Conservation (phyloP, 768 basidiomycete species). For the Psilocybe cubensis region DNA sequence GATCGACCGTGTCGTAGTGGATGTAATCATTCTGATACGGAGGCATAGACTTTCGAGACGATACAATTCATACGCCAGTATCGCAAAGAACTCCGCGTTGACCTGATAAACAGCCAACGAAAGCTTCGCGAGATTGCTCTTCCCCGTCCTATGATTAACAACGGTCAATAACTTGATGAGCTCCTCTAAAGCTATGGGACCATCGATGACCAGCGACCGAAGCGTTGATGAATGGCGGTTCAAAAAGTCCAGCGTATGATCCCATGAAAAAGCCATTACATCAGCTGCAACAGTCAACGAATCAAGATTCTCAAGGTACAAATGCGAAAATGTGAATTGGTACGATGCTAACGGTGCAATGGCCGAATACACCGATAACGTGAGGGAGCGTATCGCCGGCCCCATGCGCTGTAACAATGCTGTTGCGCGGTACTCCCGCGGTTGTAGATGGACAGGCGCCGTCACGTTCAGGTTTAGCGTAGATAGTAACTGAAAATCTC, state of each 20-base stretch:
- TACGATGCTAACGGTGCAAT: not conserved
- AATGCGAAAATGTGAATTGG: not conserved
- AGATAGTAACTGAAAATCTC: not conserved
- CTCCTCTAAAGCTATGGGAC: constrained; percentile 5
- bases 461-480: not conserved
- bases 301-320: not conserved
- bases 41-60: constrained; percentile 10
- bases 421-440: not conserved
- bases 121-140: not conserved
- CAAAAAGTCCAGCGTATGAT: not conserved
- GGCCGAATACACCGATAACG: not conserved
- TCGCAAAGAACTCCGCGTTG: not conserved
- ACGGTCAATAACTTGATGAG: not conserved
- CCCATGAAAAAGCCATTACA: not conserved
- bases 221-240: not conserved
- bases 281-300: constrained; percentile 4
- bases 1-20: not conserved
- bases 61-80: constrained; percentile 2
- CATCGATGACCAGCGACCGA: not conserved
- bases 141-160: not conserved
- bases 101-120: constrained; percentile 10
- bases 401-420: not conserved
- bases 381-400: not conserved
- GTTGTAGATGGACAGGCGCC: not conserved
- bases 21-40: constrained; percentile 4